Conservation (phyloP, 2,329 filamentous ascomycete species). For the Apiospora rasikravindrae region DNA sequence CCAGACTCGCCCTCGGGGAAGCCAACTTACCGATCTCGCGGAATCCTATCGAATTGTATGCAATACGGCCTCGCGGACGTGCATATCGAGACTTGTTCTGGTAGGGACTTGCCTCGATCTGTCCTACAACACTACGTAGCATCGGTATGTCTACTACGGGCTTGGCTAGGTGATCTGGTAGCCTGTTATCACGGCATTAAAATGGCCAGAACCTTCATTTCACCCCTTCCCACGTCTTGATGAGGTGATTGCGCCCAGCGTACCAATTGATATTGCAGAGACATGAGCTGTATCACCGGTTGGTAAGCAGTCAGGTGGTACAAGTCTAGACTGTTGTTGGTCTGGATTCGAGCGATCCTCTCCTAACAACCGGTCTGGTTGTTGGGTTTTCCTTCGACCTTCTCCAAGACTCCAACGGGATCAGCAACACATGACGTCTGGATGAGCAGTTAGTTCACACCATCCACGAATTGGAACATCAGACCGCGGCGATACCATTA, state of each 20-base stretch:
- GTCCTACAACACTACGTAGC: not conserved
- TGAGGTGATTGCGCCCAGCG: not conserved
- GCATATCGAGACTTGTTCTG: not conserved
- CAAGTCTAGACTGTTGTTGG: not conserved
- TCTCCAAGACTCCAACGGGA: constrained; percentile 8
- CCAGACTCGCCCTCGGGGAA: not conserved
- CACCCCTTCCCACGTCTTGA: not conserved
- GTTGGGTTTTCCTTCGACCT: not conserved
- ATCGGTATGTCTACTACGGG: not conserved
- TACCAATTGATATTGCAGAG: not conserved
- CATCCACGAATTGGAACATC: constrained; percentile 15
- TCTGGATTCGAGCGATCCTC: not conserved
- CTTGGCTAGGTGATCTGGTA: not conserved
- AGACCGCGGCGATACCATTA: not conserved
- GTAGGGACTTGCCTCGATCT: not conserved
- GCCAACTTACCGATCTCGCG: not conserved
- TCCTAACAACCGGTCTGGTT: not conserved
- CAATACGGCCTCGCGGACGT: not conserved
- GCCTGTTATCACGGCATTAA: not conserved
- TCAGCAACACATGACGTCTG: constrained; percentile 1
- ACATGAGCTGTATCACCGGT: not conserved
- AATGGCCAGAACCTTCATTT: not conserved
- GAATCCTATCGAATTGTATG: not conserved
- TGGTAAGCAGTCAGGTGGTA: not conserved
- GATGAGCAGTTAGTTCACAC: constrained; percentile 9